Percentiles rank a stretch among this genome's conserved stretches.
These are phyloP conservation scores for Erythrophleum fordii DNA, from an alignment of 306 rosid species.

Conservation along the genomic window DNA sequence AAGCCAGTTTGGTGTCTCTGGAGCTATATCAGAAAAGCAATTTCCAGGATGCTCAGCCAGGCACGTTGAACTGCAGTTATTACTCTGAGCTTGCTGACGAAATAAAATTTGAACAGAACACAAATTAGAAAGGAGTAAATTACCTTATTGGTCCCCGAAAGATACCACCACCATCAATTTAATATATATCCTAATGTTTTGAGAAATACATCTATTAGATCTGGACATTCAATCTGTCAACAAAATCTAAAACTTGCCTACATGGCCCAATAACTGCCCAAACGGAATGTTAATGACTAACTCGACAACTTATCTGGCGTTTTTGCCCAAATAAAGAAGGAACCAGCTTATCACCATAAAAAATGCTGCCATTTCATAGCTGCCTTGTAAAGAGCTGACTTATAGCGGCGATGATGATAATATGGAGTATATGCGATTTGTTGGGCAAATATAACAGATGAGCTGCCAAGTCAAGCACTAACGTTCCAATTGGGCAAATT, in stretches of 20 bases:
- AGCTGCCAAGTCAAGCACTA: background rate
- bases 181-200: background rate
- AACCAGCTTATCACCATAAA: too few relatives aligned
- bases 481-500: background rate
- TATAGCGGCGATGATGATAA: too few relatives aligned
- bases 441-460: background rate
- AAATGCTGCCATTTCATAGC: too few relatives aligned
- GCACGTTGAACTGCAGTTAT: slow-evolving; percentile 55
- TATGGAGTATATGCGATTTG: background rate
- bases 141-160: background rate
- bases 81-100: slow-evolving; percentile 65
- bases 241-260: background rate
- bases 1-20: slow-evolving; percentile 79
- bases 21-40: slow-evolving; percentile 49
- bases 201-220: background rate
- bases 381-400: too few relatives aligned
- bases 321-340: too few relatives aligned
- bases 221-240: background rate
- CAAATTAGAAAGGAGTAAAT: slow-evolving; percentile 33
- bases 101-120: slow-evolving; percentile 31
- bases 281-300: too few relatives aligned
- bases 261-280: too few relatives aligned
- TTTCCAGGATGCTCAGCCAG: slow-evolving; percentile 62
- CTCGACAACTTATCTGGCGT: too few relatives aligned
- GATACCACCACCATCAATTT: background rate